Conservation (phyloP, 371 early-diverging fungal species). For the Circinella umbellata region DNA sequence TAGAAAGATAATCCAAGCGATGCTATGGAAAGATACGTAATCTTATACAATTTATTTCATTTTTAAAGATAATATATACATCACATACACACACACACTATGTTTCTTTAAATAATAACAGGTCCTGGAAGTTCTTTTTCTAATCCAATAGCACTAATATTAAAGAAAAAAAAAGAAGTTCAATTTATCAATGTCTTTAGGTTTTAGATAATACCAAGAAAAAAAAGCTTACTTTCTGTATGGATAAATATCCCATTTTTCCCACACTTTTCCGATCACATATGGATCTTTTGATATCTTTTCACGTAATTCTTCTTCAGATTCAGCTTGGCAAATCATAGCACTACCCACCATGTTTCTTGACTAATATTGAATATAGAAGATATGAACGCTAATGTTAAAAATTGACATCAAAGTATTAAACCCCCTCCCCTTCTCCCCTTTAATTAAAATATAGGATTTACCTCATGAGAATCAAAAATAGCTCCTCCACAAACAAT, state of each 20-base stretch:
- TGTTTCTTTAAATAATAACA: slow-evolving; percentile 6
- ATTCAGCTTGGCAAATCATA: slow-evolving; percentile 56
- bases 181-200: not conserved
- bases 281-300: slow-evolving; percentile 54
- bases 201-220: not conserved
- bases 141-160: slow-evolving; percentile 15
- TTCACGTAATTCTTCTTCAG: slow-evolving; percentile 41
- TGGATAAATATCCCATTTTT: slow-evolving; percentile 50
- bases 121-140: slow-evolving; percentile 11
- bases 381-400: too few species aligned
- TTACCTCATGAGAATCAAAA: slow-evolving; percentile 25
- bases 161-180: too few species aligned
- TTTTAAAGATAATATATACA: too few species aligned
- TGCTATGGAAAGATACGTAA: too few species aligned
- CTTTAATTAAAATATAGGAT: too few species aligned
- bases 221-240: slow-evolving; percentile 26
- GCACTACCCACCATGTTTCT: slow-evolving; percentile 59
- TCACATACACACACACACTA: too few species aligned
- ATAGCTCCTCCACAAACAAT: slow-evolving; percentile 25
- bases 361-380: too few species aligned
- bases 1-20: too few species aligned
- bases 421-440: not conserved
- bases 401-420: not conserved
- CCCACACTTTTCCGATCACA: slow-evolving; percentile 63
- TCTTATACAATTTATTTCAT: too few species aligned